Conservation (phyloP, 202 grass and related monocot genomes). For the Musa balbisiana region DNA sequence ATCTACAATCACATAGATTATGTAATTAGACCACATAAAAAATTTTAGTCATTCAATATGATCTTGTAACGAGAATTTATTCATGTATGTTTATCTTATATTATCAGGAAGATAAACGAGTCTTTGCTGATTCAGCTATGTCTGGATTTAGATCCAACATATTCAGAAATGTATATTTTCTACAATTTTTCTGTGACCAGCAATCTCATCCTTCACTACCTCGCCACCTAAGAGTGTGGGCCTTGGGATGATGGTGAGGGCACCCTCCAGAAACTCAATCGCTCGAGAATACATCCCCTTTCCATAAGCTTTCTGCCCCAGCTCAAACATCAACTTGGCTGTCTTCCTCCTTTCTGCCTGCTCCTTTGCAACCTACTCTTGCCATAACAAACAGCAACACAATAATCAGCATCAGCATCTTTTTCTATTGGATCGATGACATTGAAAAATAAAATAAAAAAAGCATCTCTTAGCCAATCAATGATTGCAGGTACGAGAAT, state of each 20-base stretch:
- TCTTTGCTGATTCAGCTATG: not conserved
- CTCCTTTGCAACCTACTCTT: conserved; percentile 65
- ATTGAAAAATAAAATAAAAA: not conserved
- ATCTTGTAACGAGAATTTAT: not conserved
- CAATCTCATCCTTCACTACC: conserved; percentile 35
- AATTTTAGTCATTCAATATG: not conserved
- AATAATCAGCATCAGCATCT: not conserved
- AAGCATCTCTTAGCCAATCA: too few relatives aligned
- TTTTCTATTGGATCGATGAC: not conserved
- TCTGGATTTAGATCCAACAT: not conserved
- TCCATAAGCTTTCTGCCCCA: conserved; percentile 75
- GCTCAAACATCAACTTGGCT: conserved; percentile 82
- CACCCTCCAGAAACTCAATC: conserved; percentile 77
- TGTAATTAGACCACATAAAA: not conserved
- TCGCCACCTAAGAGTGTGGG: conserved; percentile 79
- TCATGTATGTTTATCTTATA: not conserved
- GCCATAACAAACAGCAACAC: not conserved
- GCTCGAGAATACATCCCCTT: conserved; percentile 79
- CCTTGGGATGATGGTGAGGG: conserved; percentile 71
- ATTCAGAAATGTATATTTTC: not conserved
- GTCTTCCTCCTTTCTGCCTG: conserved; percentile 69
- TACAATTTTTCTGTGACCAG: not conserved
- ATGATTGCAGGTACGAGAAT: not conserved
- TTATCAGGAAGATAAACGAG: not conserved
- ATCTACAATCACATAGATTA: conserved; percentile 41